A percentile compares a stretch with the other conserved stretches of the same genome.
Evolutionary conservation across 129 eudicot genomes (phyloP).

Genomic region (Erigeron canadensis): DNA sequence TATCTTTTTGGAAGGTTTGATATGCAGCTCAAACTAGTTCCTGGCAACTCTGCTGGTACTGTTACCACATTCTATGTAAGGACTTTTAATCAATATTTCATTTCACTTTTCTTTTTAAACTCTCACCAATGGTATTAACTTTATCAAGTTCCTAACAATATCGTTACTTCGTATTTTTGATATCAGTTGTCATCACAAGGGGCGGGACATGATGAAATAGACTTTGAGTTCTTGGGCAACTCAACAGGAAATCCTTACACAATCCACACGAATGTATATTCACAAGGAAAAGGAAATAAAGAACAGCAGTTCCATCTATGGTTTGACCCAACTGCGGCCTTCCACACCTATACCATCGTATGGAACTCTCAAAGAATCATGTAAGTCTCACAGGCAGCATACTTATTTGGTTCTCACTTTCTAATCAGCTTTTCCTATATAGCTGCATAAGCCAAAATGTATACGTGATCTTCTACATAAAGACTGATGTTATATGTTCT

Average conservation of each 20-base stretch:
- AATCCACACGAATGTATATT: conserved; percentile 31
- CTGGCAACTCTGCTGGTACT: conserved; percentile 40
- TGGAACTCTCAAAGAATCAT: conserved; percentile 41
- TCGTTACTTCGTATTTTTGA: too few relatives aligned
- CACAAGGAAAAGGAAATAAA: conserved; percentile 32
- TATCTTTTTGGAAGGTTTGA: conserved; percentile 39
- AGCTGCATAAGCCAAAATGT: too few relatives aligned
- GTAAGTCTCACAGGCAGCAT: conserved; percentile 3
- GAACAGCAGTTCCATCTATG: conserved; percentile 41
- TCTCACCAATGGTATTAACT: too few relatives aligned
- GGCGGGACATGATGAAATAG: conserved; percentile 36
- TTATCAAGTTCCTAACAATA: not conserved
- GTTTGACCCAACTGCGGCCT: conserved; percentile 36
- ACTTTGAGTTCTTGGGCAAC: conserved; percentile 39
- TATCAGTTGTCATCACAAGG: conserved; percentile 44
- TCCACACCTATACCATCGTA: conserved; percentile 43
- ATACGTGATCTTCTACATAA: too few relatives aligned
- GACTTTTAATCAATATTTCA: not conserved
- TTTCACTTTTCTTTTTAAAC: not conserved
- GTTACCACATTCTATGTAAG: conserved; percentile 42
- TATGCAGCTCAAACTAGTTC: conserved; percentile 40
- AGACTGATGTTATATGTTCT: too few relatives aligned
- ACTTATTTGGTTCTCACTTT: not conserved
- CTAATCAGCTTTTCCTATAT: not conserved
- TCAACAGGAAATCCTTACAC: conserved; percentile 40